Evolutionary conservation across 1,139 yeast genomes (phyloP).

Genomic region (Sugiyamaella japonica): DNA sequence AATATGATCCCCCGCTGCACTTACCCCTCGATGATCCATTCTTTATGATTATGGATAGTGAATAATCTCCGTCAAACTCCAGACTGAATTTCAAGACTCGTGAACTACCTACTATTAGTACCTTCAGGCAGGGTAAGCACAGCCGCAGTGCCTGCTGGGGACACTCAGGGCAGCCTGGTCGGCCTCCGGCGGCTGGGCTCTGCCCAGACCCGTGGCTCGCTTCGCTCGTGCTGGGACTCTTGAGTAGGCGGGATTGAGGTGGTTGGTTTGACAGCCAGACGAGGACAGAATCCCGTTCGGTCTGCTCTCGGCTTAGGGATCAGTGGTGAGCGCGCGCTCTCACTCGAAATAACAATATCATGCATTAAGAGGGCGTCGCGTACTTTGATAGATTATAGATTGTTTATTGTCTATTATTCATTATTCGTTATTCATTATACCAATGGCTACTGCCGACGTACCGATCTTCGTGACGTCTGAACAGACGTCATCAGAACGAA

Average conservation of each 20-base stretch:
- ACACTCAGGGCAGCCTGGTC: too few species aligned
- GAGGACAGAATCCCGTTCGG: too few species aligned
- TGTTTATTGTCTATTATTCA: too few species aligned
- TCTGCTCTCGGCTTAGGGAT: too few species aligned
- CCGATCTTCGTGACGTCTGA: slow-evolving; percentile 62
- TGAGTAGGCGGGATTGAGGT: neutral
- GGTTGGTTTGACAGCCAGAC: too few species aligned
- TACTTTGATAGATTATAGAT: too few species aligned
- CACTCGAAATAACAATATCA: too few species aligned
- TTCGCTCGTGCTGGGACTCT: neutral
- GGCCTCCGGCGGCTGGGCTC: neutral
- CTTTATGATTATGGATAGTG: neutral
- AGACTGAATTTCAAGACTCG: neutral
- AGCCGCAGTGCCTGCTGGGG: neutral
- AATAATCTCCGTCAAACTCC: neutral
- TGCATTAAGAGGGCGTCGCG: too few species aligned
- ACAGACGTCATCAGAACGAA: slow-evolving; percentile 68
- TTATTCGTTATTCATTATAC: too few species aligned
- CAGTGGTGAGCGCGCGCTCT: too few species aligned
- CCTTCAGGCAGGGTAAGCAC: slow-evolving; percentile 1
- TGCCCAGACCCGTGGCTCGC: neutral
- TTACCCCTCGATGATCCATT: slow-evolving; percentile 19
- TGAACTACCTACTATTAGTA: too few species aligned
- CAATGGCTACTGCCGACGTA: slow-evolving; percentile 34
- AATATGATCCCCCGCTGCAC: neutral